Percentiles rank a stretch among this genome's conserved stretches.
These are phyloP conservation scores for Luzula sylvatica DNA, from an alignment of 176 grass and related monocot genomes.

Conservation along the genomic window DNA sequence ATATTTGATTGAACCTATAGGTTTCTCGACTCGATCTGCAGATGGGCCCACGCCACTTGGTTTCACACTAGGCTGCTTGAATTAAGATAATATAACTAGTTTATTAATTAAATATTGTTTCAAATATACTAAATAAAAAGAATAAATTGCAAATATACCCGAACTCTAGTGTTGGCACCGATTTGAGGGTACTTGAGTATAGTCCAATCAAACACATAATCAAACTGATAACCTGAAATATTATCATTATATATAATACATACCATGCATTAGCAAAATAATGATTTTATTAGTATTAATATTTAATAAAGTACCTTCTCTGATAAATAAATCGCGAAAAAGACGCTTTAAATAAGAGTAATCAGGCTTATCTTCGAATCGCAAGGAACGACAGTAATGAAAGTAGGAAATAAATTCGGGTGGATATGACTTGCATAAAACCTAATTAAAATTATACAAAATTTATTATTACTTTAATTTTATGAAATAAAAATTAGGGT, in stretches of 20 bases:
- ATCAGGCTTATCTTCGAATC: conserved; percentile 86
- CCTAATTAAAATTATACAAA: conserved; percentile 38
- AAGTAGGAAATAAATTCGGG: conserved; percentile 82
- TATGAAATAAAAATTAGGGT: too few species aligned
- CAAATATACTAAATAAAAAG: too few species aligned
- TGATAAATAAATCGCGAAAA: conserved; percentile 76
- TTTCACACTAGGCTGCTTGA: conserved; percentile 46
- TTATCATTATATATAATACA: conserved; percentile 1
- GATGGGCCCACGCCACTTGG: conserved; percentile 48
- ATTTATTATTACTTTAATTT: too few species aligned
- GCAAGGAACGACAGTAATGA: conserved; percentile 71
- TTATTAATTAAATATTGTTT: not conserved
- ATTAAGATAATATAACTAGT: conserved; percentile 4
- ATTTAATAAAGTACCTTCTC: conserved; percentile 46
- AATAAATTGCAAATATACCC: conserved; percentile 36
- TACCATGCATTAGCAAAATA: not conserved
- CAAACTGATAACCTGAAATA: conserved; percentile 73
- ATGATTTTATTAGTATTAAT: conserved; percentile 2
- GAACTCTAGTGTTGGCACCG: conserved; percentile 39
- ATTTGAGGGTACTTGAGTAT: conserved; percentile 65
- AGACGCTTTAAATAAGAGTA: conserved; percentile 85
- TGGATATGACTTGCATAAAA: conserved; percentile 86
- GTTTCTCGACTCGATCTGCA: conserved; percentile 47
- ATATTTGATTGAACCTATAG: conserved; percentile 33
- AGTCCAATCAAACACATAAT: conserved; percentile 96